A percentile compares a stretch with the other conserved stretches of the same genome.
Evolutionary conservation across 768 basidiomycete species (phyloP).

Genomic region (Pleurotus pulmonarius): DNA sequence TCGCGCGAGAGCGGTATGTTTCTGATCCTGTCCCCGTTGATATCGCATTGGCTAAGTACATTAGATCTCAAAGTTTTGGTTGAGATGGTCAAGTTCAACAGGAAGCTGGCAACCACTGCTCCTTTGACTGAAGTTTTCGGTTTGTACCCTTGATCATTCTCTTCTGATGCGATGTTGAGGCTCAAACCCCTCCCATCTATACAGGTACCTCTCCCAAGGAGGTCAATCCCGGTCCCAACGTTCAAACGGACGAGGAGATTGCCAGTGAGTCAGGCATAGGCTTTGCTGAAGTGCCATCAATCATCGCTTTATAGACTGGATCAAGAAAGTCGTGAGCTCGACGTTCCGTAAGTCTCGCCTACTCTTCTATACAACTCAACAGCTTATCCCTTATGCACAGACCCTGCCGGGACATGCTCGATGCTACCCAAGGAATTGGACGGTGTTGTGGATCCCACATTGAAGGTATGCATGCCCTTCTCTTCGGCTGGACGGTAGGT

Average conservation of each 20-base stretch:
- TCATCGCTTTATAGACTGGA: neutral
- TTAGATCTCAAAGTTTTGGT: conserved; percentile 13
- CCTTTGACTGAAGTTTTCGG: conserved; percentile 17
- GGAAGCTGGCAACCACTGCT: conserved; percentile 12
- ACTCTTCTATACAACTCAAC: too few relatives aligned
- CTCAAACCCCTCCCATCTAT: too few relatives aligned
- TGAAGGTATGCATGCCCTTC: conserved; percentile 14
- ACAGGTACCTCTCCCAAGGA: neutral
- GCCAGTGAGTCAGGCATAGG: neutral
- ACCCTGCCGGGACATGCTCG: conserved; percentile 41
- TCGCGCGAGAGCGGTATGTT: neutral
- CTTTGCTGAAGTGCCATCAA: neutral
- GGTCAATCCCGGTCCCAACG: neutral
- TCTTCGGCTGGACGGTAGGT: too few relatives aligned
- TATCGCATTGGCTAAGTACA: too few relatives aligned
- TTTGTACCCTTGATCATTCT: neutral
- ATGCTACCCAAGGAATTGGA: conserved; percentile 39
- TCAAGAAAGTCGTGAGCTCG: neutral
- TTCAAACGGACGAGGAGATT: conserved; percentile 1
- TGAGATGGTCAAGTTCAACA: conserved; percentile 16
- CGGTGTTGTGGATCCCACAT: conserved; percentile 21
- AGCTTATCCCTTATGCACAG: too few relatives aligned
- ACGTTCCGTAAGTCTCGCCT: neutral
- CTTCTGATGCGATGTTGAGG: too few relatives aligned
- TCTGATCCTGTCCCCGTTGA: too few relatives aligned